Base-by-base conservation (phyloP, 129 eudicot species). In the Deinandra increscens region DNA sequence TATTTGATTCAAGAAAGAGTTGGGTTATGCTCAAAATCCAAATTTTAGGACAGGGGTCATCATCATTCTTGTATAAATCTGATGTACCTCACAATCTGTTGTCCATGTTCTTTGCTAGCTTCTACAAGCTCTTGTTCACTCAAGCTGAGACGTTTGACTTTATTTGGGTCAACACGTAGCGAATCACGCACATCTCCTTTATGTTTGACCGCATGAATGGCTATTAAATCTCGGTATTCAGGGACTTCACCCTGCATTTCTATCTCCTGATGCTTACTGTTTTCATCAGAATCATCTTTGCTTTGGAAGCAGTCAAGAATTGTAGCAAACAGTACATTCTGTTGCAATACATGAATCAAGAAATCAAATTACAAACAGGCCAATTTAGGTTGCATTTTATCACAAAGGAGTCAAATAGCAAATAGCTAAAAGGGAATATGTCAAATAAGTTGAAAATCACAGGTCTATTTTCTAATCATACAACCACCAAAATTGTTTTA, bases 101-200 rank as follows among this genome's bases (percentile, higher is more conserved):
- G 63, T 12, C 79, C 87, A 49, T 80, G 78, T 54, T 53, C 72
- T 59, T 37, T 22, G 46, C 79, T 70, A 74, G 75, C 83, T 77
- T 75, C 66, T 82, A 76, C 61, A 22, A 85, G 79, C 43, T 74
- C 79, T 36, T 82, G 83, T 68, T 85, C 87, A 54, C 83, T 82
- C 23, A 85, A 45, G 76, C 85, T 85, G 22, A 85, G 75, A 60
- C 87, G 91, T 33, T 14, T 72, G 68, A 67, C 83, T 14, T 50
- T 70, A 59, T 77, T 64, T 23, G 81, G 81, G 36, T 79, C 78
- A 64, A 66, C 71, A 59, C 36, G 39, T n/a, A 81, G 51, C 66
- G 75, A 72, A 29, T 79, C 70, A 38, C 4, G 33, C 44, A 82
- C 7, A 4, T 73, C 70, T 13, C 79, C 85, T 70, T 41, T 74